A percentile compares a stretch with the other conserved stretches of the same genome.
Evolutionary conservation across 1,284 basidiomycete genomes (phyloP).

Genomic region (Fomitopsis betulina): DNA sequence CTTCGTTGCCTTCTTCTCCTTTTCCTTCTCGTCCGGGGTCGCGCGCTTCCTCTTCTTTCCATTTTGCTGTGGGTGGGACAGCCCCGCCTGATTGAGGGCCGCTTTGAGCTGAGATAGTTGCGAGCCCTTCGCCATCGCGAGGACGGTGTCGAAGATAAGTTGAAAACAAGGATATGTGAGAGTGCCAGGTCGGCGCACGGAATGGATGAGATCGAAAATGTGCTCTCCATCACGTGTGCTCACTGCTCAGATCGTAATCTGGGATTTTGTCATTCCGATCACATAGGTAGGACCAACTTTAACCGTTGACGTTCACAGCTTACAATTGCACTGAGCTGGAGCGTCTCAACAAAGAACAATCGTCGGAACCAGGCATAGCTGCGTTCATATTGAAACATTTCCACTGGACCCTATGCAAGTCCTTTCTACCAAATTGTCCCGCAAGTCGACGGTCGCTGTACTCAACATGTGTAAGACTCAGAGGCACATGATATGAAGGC

Average conservation of each 20-base stretch:
- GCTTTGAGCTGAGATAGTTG: slow-evolving; percentile 87
- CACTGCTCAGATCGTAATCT: not conserved
- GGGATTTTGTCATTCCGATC: not conserved
- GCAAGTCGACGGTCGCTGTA: no score
- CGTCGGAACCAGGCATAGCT: no score
- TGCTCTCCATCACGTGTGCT: not conserved
- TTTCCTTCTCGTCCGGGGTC: slow-evolving; percentile 62
- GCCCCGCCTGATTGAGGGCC: slow-evolving; percentile 73
- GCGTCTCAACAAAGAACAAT: no score
- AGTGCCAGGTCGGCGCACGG: no score
- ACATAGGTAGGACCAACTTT: no score
- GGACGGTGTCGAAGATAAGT: not conserved
- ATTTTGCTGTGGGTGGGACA: slow-evolving; percentile 52
- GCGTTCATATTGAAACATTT: no score
- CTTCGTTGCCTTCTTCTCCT: slow-evolving; percentile 74
- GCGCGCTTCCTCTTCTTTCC: slow-evolving; percentile 71
- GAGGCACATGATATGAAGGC: no score
- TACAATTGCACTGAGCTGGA: no score
- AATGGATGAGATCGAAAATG: not conserved
- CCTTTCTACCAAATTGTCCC: no score
- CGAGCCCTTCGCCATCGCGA: slow-evolving; percentile 63
- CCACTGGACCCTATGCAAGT: no score
- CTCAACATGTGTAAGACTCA: no score
- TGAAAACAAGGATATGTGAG: not conserved
- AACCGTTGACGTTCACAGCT: no score